Evolutionary conservation across 192 early-diverging fungal genomes (phyloP).

Genomic region (Lunasporangiospora selenospora): DNA sequence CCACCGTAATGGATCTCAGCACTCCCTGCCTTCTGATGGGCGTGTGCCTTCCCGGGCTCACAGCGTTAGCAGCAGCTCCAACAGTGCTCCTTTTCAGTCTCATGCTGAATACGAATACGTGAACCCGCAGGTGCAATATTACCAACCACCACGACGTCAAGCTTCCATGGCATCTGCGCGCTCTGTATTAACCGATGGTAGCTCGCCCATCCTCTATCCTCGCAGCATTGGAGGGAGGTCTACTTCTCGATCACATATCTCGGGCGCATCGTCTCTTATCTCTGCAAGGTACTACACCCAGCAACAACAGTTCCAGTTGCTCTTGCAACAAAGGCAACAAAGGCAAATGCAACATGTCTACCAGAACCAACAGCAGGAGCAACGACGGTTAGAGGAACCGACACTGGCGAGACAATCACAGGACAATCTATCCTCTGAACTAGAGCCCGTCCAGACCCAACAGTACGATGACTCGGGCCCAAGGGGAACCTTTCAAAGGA

Average conservation of each 20-base stretch:
- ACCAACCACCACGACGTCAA: not conserved
- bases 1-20: too few relatives aligned
- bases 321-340: not conserved
- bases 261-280: too few relatives aligned
- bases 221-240: slow-evolving; percentile 1
- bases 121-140: too few relatives aligned
- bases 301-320: slow-evolving; percentile 14
- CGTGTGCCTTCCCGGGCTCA: too few relatives aligned
- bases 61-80: too few relatives aligned
- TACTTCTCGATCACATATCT: too few relatives aligned
- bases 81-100: too few relatives aligned
- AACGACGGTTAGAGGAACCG: too few relatives aligned
- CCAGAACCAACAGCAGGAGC: not conserved
- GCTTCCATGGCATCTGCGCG: slow-evolving; percentile 1
- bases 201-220: slow-evolving; percentile 1
- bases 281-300: slow-evolving; percentile 7
- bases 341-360: not conserved
- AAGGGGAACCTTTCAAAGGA: not conserved
- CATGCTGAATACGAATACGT: too few relatives aligned
- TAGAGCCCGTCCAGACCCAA: slow-evolving; percentile 4
- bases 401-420: too few relatives aligned
- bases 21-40: too few relatives aligned
- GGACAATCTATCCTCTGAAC: not conserved
- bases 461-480: slow-evolving; percentile 8
- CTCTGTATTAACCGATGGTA: not conserved